Percentiles rank a stretch among this genome's conserved stretches.
Evolutionary conservation across 2,329 filamentous ascomycete genomes (phyloP).

Genomic region (Botrytis fabae): DNA sequence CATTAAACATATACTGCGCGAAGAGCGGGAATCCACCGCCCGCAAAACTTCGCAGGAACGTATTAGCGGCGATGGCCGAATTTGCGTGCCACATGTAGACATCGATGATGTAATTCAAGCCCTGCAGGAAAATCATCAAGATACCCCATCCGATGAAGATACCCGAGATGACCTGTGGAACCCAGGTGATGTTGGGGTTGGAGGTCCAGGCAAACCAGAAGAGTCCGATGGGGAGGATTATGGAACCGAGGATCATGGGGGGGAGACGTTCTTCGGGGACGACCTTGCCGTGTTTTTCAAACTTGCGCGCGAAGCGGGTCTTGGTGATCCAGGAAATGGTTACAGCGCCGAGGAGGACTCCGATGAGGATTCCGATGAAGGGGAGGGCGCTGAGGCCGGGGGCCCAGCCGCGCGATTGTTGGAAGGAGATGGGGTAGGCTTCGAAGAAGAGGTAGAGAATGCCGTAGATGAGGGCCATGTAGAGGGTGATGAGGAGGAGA

Average conservation of each 20-base stretch:
- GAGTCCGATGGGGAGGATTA: conserved; percentile 64
- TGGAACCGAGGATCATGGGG: conserved; percentile 58
- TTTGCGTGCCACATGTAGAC: conserved; percentile 56
- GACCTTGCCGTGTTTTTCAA: conserved; percentile 64
- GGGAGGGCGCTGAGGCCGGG: conserved; percentile 43
- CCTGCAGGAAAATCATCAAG: conserved; percentile 23
- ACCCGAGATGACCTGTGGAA: conserved; percentile 61
- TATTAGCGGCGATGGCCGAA: conserved; percentile 60
- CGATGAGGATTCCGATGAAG: conserved; percentile 40
- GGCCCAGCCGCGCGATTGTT: conserved; percentile 45
- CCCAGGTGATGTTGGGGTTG: conserved; percentile 58
- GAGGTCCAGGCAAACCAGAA: conserved; percentile 77
- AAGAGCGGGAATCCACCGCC: conserved; percentile 62
- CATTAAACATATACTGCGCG: conserved; percentile 52
- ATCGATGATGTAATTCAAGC: conserved; percentile 54
- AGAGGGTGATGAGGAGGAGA: conserved; percentile 34
- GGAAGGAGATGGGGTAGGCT: conserved; percentile 50
- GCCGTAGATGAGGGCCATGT: conserved; percentile 35
- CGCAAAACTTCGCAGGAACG: conserved; percentile 55
- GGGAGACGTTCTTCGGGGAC: conserved; percentile 68
- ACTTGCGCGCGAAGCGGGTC: conserved; percentile 67
- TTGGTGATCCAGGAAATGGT: conserved; percentile 61
- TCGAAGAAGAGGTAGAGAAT: conserved; percentile 46
- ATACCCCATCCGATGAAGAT: conserved; percentile 72
- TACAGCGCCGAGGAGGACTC: conserved; percentile 72